Conservation (phyloP, 106 monocot genomes). For the Vanilla planifolia region DNA sequence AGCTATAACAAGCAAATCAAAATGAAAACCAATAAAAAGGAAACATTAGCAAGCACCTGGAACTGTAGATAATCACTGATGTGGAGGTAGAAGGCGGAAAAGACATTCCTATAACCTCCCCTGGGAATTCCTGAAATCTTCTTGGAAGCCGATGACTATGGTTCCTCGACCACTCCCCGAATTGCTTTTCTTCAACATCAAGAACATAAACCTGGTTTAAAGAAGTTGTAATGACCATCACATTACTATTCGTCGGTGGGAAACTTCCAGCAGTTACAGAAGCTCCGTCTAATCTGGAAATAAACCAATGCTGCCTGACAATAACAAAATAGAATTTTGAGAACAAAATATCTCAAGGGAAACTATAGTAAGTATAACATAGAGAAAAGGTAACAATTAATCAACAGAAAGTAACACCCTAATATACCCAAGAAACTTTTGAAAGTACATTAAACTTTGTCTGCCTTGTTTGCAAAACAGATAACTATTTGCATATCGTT, state of each 20-base stretch:
- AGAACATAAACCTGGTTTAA: conserved; percentile 77
- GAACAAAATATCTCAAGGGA: background rate
- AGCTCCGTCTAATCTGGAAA: conserved; percentile 71
- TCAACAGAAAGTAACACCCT: no score
- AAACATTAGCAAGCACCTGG: conserved; percentile 51
- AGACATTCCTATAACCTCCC: conserved; percentile 79
- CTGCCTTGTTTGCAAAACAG: no score
- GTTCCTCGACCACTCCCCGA: conserved; percentile 85
- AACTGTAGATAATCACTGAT: conserved; percentile 79
- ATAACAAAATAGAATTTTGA: background rate
- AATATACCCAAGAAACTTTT: no score
- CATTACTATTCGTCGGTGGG: conserved; percentile 62
- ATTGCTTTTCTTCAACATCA: conserved; percentile 87
- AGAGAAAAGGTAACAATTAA: no score
- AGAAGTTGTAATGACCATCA: conserved; percentile 76
- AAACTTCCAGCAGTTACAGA: conserved; percentile 94
- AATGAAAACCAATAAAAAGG: conserved; percentile 1
- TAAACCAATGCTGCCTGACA: conserved; percentile 92
- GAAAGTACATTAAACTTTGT: no score
- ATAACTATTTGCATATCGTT: no score
- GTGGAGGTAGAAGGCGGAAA: conserved; percentile 76
- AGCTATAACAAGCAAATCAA: background rate
- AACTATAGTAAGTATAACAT: no score
- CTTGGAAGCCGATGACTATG: conserved; percentile 51
- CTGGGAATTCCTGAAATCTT: conserved; percentile 96